These are phyloP conservation scores for Backusella luteola DNA, from an alignment of 192 early-diverging fungal species.

Conservation along the genomic window DNA sequence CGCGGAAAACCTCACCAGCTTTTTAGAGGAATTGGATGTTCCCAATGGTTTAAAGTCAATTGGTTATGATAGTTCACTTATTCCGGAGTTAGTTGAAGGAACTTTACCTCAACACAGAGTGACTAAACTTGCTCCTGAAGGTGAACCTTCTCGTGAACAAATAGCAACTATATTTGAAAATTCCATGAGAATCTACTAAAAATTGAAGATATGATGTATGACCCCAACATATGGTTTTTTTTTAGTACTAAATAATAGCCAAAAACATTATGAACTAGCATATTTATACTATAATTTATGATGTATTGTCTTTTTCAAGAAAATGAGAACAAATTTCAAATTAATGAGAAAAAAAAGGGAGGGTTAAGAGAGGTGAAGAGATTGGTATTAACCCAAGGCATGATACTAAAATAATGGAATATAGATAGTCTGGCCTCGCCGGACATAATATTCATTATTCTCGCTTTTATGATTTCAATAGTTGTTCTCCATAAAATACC, in stretches of 20 bases:
- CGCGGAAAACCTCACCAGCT: constrained; percentile 73
- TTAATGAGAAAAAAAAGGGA: too few species aligned
- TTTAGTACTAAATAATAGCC: neutral
- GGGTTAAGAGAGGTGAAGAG: too few species aligned
- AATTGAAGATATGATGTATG: neutral
- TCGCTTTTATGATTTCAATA: too few species aligned
- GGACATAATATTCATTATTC: too few species aligned
- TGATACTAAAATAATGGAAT: too few species aligned
- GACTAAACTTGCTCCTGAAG: constrained; percentile 80
- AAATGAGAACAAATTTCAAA: too few species aligned
- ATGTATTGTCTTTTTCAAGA: too few species aligned
- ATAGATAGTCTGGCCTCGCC: too few species aligned
- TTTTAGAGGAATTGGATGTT: constrained; percentile 74
- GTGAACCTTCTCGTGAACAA: constrained; percentile 60
- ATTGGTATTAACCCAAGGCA: too few species aligned
- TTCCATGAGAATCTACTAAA: constrained; percentile 52
- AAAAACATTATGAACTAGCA: neutral
- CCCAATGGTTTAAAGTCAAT: constrained; percentile 79
- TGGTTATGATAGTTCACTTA: constrained; percentile 69
- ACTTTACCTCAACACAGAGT: constrained; percentile 91
- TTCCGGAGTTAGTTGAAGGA: constrained; percentile 75
- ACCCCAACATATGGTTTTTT: neutral
- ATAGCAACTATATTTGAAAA: constrained; percentile 65
- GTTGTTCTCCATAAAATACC: too few species aligned
- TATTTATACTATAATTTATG: neutral